Evolutionary conservation across 2,329 filamentous ascomycete species (phyloP), one percentile per base, ranked within the genome.

Genomic region (Pseudogymnoascus sp.): DNA sequence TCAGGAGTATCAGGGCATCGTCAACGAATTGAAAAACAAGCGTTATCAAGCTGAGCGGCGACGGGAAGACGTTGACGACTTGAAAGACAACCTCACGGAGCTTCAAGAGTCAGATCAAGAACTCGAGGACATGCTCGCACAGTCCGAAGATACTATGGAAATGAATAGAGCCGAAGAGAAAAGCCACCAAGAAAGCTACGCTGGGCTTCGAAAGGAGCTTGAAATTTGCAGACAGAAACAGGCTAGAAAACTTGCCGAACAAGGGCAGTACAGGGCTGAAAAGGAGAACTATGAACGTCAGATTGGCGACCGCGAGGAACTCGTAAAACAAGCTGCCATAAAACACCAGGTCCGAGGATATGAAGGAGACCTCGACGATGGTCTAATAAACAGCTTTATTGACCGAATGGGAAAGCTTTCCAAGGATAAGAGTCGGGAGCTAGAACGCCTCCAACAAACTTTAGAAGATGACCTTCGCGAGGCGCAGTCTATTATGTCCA

Each of bases 221-320:
- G 71, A 73, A 1, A 65, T 74, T 3, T 75, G 77, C 6, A 80
- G 82, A 35, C 76, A 72, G 38, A 73, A 78, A 4, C 73, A 83
- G 43, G 81, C 81, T 0, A 67, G 71, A 21, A 85, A 85, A 68
- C 77, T 83, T 38, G 77, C 83, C 0, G 88, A 92, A 68, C 81
- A 85, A 68, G 93, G 93, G 45, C 90, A 88, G 67, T 86, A 88
- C 68, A 85, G 94, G 73, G 93, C 92, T 2, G 88, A 96, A 71
- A 92, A 93, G 76, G 88, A 90, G 65, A 90, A 89, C 69, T 91
- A 94, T 71, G 91, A 97, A 71, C 84, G 88, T 3, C 90, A 97
- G 67, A 73, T 96, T 3, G 79, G 84, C 68, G 79, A 83, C 49
- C 88, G 93, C 39, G 81, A 88, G 69, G 80, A 83, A 8, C 82